phyloP scores from a whole-genome alignment of 208 protist species.

The Trypanosoma lewisi region DNA sequence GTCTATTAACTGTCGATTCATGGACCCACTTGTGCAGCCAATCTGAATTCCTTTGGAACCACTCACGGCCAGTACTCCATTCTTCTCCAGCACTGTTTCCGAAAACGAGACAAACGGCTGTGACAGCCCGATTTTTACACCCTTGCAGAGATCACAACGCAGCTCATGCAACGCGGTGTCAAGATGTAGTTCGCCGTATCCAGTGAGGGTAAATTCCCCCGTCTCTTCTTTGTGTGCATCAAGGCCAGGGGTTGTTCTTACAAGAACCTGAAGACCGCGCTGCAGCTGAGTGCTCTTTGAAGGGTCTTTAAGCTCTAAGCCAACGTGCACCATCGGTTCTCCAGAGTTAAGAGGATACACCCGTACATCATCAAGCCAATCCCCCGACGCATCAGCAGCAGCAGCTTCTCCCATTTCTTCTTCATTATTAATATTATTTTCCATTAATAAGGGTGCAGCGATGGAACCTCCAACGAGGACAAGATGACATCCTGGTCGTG shows the following conservation, averaged over 20 bases:
- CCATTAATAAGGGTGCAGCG: slow-evolving; percentile 32
- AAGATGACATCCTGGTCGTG: slow-evolving; percentile 49
- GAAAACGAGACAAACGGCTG: slow-evolving; percentile 97
- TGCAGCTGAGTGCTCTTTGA: slow-evolving; percentile 94
- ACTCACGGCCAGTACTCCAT: slow-evolving; percentile 67
- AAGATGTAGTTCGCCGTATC: slow-evolving; percentile 99
- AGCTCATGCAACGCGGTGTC: slow-evolving; percentile 98
- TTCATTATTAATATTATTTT: slow-evolving; percentile 14
- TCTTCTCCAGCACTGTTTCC: slow-evolving; percentile 96
- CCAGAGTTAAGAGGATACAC: slow-evolving; percentile 34
- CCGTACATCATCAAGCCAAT: slow-evolving; percentile 49
- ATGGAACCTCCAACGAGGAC: slow-evolving; percentile 51
- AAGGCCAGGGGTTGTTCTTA: slow-evolving; percentile 89
- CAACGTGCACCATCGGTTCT: slow-evolving; percentile 90
- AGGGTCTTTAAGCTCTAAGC: slow-evolving; percentile 96
- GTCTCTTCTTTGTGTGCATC: slow-evolving; percentile 95
- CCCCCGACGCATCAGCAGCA: slow-evolving; percentile 4
- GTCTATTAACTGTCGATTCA: slow-evolving; percentile 36
- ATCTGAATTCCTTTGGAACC: slow-evolving; percentile 38
- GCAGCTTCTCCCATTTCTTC: slow-evolving; percentile 18
- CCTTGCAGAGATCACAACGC: slow-evolving; percentile 66
- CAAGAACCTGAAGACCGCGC: slow-evolving; percentile 90
- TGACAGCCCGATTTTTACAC: slow-evolving; percentile 62
- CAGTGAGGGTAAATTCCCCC: slow-evolving; percentile 97
- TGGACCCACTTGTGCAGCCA: slow-evolving; percentile 50